Conservation (phyloP, 73 alveolate genomes). For the Paramecium pentaurelia region DNA sequence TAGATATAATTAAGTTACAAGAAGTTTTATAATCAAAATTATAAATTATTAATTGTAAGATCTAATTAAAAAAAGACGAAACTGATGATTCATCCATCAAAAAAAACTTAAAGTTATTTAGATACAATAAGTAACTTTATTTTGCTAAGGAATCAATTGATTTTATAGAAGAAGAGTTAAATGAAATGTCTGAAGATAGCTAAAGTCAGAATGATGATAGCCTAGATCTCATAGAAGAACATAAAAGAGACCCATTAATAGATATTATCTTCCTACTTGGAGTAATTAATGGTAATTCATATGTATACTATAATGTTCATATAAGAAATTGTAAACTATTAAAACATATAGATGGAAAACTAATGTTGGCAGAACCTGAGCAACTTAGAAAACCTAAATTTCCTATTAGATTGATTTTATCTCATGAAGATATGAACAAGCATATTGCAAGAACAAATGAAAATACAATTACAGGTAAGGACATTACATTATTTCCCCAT, state of each 20-base stretch:
- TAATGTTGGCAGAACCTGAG: not conserved
- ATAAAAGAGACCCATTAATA: not conserved
- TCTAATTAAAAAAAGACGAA: not conserved
- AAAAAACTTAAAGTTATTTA: not conserved
- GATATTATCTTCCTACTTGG: not conserved
- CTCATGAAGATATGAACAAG: constrained; percentile 12
- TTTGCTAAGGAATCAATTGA: not conserved
- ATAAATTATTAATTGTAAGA: not conserved
- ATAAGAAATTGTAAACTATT: not conserved
- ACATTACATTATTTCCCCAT: not conserved
- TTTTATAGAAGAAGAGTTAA: not conserved
- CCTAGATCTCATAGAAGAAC: not conserved
- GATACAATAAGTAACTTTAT: not conserved
- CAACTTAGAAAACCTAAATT: not conserved
- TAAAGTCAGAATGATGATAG: not conserved
- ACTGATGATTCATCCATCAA: not conserved
- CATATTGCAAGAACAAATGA: constrained; percentile 22
- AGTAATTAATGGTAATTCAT: not conserved
- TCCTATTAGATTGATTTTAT: not conserved
- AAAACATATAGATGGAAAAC: not conserved
- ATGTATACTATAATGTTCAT: not conserved
- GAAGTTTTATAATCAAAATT: not conserved
- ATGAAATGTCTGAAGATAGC: not conserved
- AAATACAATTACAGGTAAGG: not conserved
- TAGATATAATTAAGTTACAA: not conserved